Evolutionary conservation across 192 early-diverging fungal genomes (phyloP).

Genomic region (Pecoramyces ruminantium): DNA sequence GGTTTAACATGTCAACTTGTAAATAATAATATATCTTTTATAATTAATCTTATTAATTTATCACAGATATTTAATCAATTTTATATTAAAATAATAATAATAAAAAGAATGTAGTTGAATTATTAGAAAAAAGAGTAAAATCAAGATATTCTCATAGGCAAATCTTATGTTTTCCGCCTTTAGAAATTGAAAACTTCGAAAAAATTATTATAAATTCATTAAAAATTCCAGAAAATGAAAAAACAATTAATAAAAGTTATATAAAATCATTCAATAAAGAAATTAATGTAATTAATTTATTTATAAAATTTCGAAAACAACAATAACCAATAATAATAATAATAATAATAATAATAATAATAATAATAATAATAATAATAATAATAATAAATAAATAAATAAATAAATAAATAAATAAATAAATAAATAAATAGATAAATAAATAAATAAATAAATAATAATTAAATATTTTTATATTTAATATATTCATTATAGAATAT

Average conservation of each 20-base stretch:
- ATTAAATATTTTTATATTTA: too few species aligned
- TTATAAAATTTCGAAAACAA: too few species aligned
- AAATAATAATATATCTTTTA: slow-evolving; percentile 1
- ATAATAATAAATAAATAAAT: too few species aligned
- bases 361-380: too few species aligned
- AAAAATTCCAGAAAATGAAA: slow-evolving; percentile 5
- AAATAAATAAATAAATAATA: too few species aligned
- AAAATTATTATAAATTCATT: slow-evolving; percentile 35
- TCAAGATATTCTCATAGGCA: slow-evolving; percentile 82
- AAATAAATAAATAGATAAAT: too few species aligned
- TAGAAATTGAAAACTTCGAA: slow-evolving; percentile 32
- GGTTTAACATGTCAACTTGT: slow-evolving; percentile 63
- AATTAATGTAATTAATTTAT: slow-evolving; percentile 1
- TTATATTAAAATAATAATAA: too few species aligned
- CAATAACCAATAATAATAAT: too few species aligned
- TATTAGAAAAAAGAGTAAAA: slow-evolving; percentile 87
- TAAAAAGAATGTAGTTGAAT: slow-evolving; percentile 55
- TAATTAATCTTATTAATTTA: too few species aligned
- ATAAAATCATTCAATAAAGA: slow-evolving; percentile 1
- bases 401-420: too few species aligned
- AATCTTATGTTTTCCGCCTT: slow-evolving; percentile 46
- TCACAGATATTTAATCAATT: too few species aligned
- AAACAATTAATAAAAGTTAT: not conserved
- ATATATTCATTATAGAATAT: not conserved
- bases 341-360: too few species aligned